Evolutionary conservation across 441 rosid species (phyloP).

Genomic region (Eutrema salsugineum): DNA sequence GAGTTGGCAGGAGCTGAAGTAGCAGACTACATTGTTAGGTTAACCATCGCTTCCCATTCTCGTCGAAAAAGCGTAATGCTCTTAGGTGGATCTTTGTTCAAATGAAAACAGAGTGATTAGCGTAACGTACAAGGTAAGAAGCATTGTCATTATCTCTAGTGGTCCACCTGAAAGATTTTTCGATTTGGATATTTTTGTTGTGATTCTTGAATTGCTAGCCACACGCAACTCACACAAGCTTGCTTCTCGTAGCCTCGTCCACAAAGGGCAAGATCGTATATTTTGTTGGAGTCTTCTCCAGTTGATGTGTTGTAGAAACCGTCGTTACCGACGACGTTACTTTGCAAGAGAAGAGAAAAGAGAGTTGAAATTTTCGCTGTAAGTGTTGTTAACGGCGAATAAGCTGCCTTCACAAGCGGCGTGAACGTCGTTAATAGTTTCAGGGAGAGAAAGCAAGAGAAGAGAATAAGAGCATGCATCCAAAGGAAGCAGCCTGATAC

Average conservation of each 20-base stretch:
- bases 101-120: conserved; percentile 3
- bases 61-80: conserved; percentile 22
- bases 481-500: not conserved
- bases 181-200: conserved; percentile 14
- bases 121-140: conserved; percentile 26
- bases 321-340: conserved; percentile 3
- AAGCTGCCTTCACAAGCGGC: conserved; percentile 8
- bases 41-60: conserved; percentile 18
- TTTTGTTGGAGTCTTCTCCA: conserved; percentile 22
- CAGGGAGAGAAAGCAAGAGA: conserved; percentile 1
- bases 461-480: not conserved
- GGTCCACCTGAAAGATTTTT: conserved; percentile 26
- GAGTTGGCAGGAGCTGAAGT: conserved; percentile 11
- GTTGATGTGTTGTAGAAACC: conserved; percentile 24
- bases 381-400: conserved; percentile 8
- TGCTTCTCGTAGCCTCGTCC: conserved; percentile 17
- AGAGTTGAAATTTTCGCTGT: not conserved
- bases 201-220: not conserved
- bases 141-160: conserved; percentile 1
- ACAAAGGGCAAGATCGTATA: conserved; percentile 29
- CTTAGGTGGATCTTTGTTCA: not conserved
- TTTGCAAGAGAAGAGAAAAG: conserved; percentile 23
- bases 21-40: conserved; percentile 6
- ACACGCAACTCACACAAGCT: conserved; percentile 10
- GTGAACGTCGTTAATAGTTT: not conserved